Base-by-base conservation (phyloP, 768 basidiomycete species). In the Mycena leptocephala region DNA sequence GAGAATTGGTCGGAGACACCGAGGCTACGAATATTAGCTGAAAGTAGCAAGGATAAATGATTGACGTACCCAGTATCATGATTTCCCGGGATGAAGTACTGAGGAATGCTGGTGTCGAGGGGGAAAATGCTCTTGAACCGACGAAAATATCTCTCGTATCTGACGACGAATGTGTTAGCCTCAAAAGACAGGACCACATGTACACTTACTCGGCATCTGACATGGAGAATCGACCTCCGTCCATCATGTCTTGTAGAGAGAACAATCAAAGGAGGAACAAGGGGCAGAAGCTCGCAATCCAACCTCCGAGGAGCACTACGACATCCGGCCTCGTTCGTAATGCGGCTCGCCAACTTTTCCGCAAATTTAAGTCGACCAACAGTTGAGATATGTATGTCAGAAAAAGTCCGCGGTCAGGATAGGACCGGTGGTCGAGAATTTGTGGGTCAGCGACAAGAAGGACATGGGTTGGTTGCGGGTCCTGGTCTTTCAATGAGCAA, bases 371-470 rank as follows among this genome's bases (percentile, higher is more conserved):
- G 86, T 98, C 95, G 64, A 95, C 93, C 66, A 96, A 82, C 75
- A 92, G 80, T 78, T 92, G 93, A 20, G 90, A 90, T 7, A 96
- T 79, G 68, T 88, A 89, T 70, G 92, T 91, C 28, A 95, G 83
- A 80, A 90, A 83, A 28, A 88, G 80, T 5, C 86, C 81, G 7
- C 94, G 90, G 46, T 85, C 90, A 13, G 93, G 92, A 82, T 97
- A 97, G 5, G 95, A 95, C 55, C 89, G 87, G 59, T 89, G 88
- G 82, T 97, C 93, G 56, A 96, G 89, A 32, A 98, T 91, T 84
- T 98, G 97, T 0, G 97, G 95, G 84, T 98, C 97, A 16, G 97
- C 93, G 41, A 97, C 87, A 58, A 98, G 86, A n/a, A 98, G 91
- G 26, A 96, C 86, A 82, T 93, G 95, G 76, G 74, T 87, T 75